Base-by-base conservation (phyloP, 192 early-diverging fungal genomes). In the Umbelopsis vinacea region DNA sequence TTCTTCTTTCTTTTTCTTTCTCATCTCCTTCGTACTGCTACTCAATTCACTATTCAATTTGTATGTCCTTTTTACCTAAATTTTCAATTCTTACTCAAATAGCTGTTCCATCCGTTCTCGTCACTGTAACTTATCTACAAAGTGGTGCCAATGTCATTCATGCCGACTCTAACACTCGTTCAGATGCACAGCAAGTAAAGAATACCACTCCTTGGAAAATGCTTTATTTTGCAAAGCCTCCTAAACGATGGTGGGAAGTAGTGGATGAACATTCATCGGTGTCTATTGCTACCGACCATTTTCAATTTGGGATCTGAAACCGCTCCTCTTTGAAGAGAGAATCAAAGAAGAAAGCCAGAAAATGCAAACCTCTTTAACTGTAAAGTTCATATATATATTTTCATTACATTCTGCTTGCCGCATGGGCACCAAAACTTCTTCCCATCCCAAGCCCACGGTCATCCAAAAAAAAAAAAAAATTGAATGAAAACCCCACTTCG, bases 261-360 rank as follows among this genome's bases (percentile, higher is more conserved):
- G 57, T 29, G 15, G 26, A 63, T 37, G 57, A 33, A 7, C 57
- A 63, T 19, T 63, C 57, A 17, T 63, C 57, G 23, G 57, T 63
- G 17, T 63, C 57, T 63, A 63, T 63, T 63, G 57, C 57, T n/a
- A 63, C 57, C 33, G 57, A 63, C 57, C 57, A 63, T 63, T 63
- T 63, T 63, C 57, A 63, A 63, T 63, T 63, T 35, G 57, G 57
- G 0, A 37, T 63, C 29, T 63, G 54, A 63, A 38, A 19, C 46
- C 15, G 2, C 48, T 50, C 40, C 40, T 29, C 40, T 43, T 43
- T 12, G 40, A 43, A 43, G 38, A 40, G 8, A 40, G 38, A 8
- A 40, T 6, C 38, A 40, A 43, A 43, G 11, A 43, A 43, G 40
- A 43, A 43, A 43, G 5, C 40, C 40, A 43, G 40, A 43, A 43